phyloP scores from a whole-genome alignment of 2,329 filamentous ascomycete species.

The Aspergillus ustus region DNA sequence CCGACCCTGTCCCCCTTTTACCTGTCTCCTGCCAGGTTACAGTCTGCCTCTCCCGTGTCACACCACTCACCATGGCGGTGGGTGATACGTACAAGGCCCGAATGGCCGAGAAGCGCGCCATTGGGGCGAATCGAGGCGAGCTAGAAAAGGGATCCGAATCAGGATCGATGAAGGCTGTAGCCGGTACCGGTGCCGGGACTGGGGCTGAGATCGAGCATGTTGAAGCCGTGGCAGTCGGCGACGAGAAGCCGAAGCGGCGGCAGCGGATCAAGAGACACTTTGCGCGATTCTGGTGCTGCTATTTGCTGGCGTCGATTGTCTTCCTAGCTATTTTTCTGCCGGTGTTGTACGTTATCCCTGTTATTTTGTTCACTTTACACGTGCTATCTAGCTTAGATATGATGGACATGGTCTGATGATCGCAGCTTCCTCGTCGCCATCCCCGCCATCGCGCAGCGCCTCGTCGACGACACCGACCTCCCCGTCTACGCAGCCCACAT shows the following conservation, averaged over 20 bases:
- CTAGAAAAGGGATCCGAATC: background rate
- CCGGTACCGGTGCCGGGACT: background rate
- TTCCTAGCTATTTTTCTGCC: slow-evolving; percentile 32
- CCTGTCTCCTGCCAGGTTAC: background rate
- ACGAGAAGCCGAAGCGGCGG: slow-evolving; percentile 7
- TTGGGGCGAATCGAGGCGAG: slow-evolving; percentile 7
- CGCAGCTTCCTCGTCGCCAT: slow-evolving; percentile 29
- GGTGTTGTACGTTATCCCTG: slow-evolving; percentile 24
- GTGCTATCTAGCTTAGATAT: background rate
- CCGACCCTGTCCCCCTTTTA: background rate
- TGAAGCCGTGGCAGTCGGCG: slow-evolving; percentile 6
- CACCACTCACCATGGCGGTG: slow-evolving; percentile 13
- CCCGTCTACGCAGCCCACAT: slow-evolving; percentile 27
- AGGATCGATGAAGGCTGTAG: background rate
- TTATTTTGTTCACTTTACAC: background rate
- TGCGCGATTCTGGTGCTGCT: slow-evolving; percentile 29
- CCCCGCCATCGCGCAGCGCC: slow-evolving; percentile 30
- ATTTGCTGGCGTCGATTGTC: slow-evolving; percentile 24
- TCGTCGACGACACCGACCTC: slow-evolving; percentile 29
- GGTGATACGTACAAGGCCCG: slow-evolving; percentile 18
- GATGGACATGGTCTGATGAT: too few relatives aligned
- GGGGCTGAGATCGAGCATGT: slow-evolving; percentile 17
- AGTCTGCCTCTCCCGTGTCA: background rate
- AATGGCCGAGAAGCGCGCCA: slow-evolving; percentile 6
- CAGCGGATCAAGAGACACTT: slow-evolving; percentile 18